Conservation (phyloP, 139 green algal species). For the Chlorella sp. region DNA sequence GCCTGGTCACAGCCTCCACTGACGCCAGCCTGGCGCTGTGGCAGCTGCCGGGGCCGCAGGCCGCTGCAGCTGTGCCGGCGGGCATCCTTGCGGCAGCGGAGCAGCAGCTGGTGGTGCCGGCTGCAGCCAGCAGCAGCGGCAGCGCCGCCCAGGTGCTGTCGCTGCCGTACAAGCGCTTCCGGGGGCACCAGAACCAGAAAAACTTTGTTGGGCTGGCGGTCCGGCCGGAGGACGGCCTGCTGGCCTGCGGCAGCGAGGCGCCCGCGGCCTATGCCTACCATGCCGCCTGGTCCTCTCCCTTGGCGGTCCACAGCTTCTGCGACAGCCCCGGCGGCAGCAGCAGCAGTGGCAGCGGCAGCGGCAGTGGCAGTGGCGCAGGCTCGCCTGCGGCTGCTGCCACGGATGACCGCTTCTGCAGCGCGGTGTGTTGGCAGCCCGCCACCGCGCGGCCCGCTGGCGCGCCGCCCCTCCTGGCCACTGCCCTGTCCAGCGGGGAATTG, state of each 20-base stretch:
- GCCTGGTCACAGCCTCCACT: slow-evolving; percentile 81
- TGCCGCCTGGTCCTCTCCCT: slow-evolving; percentile 22
- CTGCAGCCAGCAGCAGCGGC: background rate
- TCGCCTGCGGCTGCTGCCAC: background rate
- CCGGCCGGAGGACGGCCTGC: slow-evolving; percentile 57
- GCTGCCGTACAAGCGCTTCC: slow-evolving; percentile 39
- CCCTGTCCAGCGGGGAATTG: slow-evolving; percentile 43
- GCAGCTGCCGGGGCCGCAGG: slow-evolving; percentile 43
- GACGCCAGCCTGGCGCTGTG: slow-evolving; percentile 80
- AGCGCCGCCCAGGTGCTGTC: background rate
- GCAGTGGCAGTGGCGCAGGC: background rate
- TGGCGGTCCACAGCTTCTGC: slow-evolving; percentile 20
- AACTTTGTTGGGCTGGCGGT: slow-evolving; percentile 94
- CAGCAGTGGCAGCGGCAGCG: background rate
- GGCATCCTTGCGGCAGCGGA: background rate
- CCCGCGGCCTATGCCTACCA: slow-evolving; percentile 39
- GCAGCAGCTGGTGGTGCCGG: background rate
- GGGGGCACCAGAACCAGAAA: slow-evolving; percentile 85
- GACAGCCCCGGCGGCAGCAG: no score
- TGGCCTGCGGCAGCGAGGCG: slow-evolving; percentile 83
- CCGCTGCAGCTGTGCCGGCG: background rate
- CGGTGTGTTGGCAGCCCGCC: slow-evolving; percentile 47
- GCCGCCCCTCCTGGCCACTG: slow-evolving; percentile 41
- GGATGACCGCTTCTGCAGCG: slow-evolving; percentile 40
- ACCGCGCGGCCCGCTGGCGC: background rate